These are phyloP conservation scores for Exophiala sideris DNA, from an alignment of 2,329 filamentous ascomycete genomes.

Conservation along the genomic window DNA sequence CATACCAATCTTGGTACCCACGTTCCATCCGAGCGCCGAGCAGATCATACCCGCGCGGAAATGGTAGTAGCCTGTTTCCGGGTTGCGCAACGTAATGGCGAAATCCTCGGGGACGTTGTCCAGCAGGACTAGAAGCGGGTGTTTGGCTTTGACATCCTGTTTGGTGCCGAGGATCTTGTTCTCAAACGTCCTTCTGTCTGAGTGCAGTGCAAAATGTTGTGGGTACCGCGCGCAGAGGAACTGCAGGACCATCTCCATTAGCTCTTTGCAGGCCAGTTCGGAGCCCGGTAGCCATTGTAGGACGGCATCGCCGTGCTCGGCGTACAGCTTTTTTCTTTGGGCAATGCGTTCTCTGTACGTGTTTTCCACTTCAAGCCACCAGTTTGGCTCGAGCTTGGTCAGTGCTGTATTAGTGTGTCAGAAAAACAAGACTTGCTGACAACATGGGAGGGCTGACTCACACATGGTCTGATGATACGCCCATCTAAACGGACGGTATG, in stretches of 20 bases:
- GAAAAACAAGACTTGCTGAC: background rate
- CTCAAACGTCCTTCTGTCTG: conserved; percentile 56
- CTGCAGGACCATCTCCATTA: conserved; percentile 82
- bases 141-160: conserved; percentile 58
- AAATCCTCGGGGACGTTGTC: conserved; percentile 84
- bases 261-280: conserved; percentile 75
- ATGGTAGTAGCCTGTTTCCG: conserved; percentile 67
- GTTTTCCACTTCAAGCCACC: conserved; percentile 83
- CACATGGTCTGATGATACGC: conserved; percentile 88
- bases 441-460: conserved; percentile 44
- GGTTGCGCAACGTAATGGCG: conserved; percentile 69
- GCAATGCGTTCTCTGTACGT: conserved; percentile 66
- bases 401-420: conserved; percentile 54
- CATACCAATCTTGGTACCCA: conserved; percentile 69
- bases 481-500: conserved; percentile 81
- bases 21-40: conserved; percentile 75
- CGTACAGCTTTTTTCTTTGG: conserved; percentile 65
- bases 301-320: conserved; percentile 60
- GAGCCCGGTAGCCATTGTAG: conserved; percentile 69
- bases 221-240: conserved; percentile 78
- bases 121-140: conserved; percentile 67
- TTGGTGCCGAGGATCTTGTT: conserved; percentile 66
- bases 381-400: conserved; percentile 74
- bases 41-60: conserved; percentile 76
- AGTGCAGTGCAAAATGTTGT: conserved; percentile 63